These are phyloP conservation scores for Globisporangium alternatum DNA, from an alignment of 352 stramenopile species.

Conservation along the genomic window DNA sequence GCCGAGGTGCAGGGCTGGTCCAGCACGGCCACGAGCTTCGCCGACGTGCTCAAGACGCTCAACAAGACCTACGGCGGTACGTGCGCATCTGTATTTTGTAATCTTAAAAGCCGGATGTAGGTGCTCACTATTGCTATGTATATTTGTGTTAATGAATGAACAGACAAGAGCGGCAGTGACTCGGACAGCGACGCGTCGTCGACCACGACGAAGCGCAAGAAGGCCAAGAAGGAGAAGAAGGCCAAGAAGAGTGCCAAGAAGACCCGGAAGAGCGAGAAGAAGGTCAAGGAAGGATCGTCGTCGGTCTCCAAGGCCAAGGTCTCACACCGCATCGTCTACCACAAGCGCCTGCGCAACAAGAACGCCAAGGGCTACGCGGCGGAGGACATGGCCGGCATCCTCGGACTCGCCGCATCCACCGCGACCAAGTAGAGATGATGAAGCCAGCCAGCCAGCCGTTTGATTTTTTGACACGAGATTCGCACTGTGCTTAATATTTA, in stretches of 20 bases:
- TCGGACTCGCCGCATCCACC: slow-evolving; percentile 63
- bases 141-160: not conserved
- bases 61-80: slow-evolving; percentile 74
- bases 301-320: slow-evolving; percentile 32
- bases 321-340: slow-evolving; percentile 72
- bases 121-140: not conserved
- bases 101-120: too few relatives aligned
- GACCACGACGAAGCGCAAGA: slow-evolving; percentile 54
- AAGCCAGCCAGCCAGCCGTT: not conserved
- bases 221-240: slow-evolving; percentile 51
- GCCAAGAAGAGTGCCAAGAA: slow-evolving; percentile 59
- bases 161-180: slow-evolving; percentile 36
- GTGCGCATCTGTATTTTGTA: not conserved
- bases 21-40: slow-evolving; percentile 73
- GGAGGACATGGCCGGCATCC: slow-evolving; percentile 81
- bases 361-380: slow-evolving; percentile 83
- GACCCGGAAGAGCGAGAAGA: slow-evolving; percentile 54
- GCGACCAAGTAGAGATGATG: not conserved
- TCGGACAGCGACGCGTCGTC: slow-evolving; percentile 29
- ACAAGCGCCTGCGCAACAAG: slow-evolving; percentile 84
- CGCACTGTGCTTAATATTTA: slow-evolving; percentile 6
- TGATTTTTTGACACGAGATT: not conserved
- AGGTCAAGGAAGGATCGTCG: slow-evolving; percentile 27
- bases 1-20: slow-evolving; percentile 86
- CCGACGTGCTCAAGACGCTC: slow-evolving; percentile 80